Conservation (phyloP, 441 rosid species). For the Pelargonium citronellum region DNA sequence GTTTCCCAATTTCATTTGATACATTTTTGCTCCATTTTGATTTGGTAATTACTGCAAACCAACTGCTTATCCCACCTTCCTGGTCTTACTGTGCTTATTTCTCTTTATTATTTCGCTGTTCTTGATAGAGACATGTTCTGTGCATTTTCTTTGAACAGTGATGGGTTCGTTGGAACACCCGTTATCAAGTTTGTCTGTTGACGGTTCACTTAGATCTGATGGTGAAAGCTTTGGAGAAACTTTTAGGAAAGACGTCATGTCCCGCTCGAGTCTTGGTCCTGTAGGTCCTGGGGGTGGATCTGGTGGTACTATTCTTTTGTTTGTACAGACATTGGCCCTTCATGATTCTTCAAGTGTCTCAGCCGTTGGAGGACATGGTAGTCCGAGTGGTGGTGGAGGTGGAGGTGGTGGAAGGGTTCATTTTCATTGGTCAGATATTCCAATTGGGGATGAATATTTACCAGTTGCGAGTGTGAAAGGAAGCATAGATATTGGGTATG, state of each 20-base stretch:
- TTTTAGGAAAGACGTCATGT: conserved; percentile 29
- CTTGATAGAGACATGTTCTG: conserved; percentile 6
- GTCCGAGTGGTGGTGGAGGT: conserved; percentile 76
- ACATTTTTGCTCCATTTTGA: neutral
- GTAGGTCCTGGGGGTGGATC: conserved; percentile 92
- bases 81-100: neutral
- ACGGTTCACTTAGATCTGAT: conserved; percentile 73
- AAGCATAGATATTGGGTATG: conserved; percentile 63
- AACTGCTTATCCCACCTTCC: neutral
- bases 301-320: conserved; percentile 86
- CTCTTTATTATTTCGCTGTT: neutral
- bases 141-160: conserved; percentile 45
- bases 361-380: conserved; percentile 77
- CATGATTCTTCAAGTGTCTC: conserved; percentile 55
- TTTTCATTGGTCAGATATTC: conserved; percentile 83
- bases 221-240: conserved; percentile 69
- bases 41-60: neutral
- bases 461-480: conserved; percentile 79
- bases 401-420: conserved; percentile 97
- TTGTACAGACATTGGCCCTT: conserved; percentile 48
- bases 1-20: neutral
- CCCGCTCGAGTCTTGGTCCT: conserved; percentile 48
- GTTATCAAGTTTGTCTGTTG: conserved; percentile 61
- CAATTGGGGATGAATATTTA: conserved; percentile 67
- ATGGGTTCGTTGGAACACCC: conserved; percentile 93